Evolutionary conservation across 2,329 filamentous ascomycete genomes (phyloP), one percentile per base, ranked within the genome.

Genomic region (Truncatella angustata): DNA sequence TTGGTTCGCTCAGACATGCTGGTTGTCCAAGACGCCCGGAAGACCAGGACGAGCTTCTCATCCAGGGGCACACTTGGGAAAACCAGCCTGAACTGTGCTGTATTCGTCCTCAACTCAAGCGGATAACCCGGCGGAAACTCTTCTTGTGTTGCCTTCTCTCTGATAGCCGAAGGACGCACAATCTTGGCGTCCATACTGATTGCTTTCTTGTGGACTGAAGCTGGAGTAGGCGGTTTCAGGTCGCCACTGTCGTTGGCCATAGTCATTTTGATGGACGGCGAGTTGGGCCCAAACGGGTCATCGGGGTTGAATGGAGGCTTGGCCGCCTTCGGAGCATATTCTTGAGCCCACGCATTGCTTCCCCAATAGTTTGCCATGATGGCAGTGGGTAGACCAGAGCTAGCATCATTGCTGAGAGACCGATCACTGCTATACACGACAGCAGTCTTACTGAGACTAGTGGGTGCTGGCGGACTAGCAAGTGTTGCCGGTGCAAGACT

Each of bases 331-430:
- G 58, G 53, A 2, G 58, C 58, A 40, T 64, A 58, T 12, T 65
- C 64, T 30, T 62, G 60, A 18, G 60, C 64, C 90, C 91, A 96
- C 43, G 91, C 86, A 52, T 85, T 88, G 63, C 86, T 95, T 46
- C 93, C 93, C 93, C 93, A 97, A 51, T 95, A 81, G 66, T 97
- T 97, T 28, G 92, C 92, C 75, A 96, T 83, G 55, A 97, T 85
- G 12, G 90, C 91, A 46, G 88, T 89, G 1, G 92, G 90, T 70
- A 96, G 84, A 20, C 82, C 82, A 37, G 87, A 83, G n/a, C 79
- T 79, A 43, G 77, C 82, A n/a, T 85, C 84, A 16, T 84, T 70
- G 3, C 80, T 80, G 52, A 91, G 76, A 2, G 84, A 84, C 54
- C 87, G 82, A 63, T 96, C 91, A 48, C 86, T 87, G 60, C 87